Evolutionary conservation across 768 basidiomycete species (phyloP).

Genomic region (Lanmaoa rubissima): DNA sequence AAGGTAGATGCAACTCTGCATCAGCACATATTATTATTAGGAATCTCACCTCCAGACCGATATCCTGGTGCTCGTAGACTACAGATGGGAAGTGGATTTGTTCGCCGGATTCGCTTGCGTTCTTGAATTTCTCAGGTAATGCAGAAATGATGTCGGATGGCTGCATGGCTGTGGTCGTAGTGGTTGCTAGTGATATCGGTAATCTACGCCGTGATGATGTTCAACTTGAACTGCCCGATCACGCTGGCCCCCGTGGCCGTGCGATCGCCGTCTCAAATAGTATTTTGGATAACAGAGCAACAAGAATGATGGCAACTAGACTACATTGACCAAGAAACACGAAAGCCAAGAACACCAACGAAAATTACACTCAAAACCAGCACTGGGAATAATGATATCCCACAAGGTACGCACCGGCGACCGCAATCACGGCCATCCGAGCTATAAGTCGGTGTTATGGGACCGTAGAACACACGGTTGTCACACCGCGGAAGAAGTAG

Average conservation of each 20-base stretch:
- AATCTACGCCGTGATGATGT: background rate
- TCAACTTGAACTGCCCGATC: background rate
- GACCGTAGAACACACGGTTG: background rate
- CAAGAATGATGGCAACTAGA: background rate
- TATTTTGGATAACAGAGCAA: background rate
- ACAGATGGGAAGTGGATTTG: constrained; percentile 79
- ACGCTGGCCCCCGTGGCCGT: constrained; percentile 4
- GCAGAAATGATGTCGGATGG: constrained; percentile 52
- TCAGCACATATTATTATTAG: background rate
- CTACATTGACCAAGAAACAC: constrained; percentile 1
- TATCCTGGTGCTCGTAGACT: constrained; percentile 56
- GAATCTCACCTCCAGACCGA: constrained; percentile 58
- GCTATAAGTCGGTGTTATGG: background rate
- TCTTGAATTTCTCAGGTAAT: constrained; percentile 54
- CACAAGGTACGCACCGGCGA: background rate
- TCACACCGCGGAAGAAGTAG: background rate
- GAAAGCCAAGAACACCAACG: background rate
- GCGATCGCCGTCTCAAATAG: background rate
- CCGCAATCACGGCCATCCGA: background rate
- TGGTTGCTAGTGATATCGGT: background rate
- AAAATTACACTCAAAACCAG: background rate
- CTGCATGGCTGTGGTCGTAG: constrained; percentile 12
- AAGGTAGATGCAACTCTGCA: background rate
- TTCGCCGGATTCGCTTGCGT: constrained; percentile 60
- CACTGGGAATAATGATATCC: background rate